Evolutionary conservation across 371 early-diverging fungal species (phyloP).

Genomic region (Batkoa obscura): DNA sequence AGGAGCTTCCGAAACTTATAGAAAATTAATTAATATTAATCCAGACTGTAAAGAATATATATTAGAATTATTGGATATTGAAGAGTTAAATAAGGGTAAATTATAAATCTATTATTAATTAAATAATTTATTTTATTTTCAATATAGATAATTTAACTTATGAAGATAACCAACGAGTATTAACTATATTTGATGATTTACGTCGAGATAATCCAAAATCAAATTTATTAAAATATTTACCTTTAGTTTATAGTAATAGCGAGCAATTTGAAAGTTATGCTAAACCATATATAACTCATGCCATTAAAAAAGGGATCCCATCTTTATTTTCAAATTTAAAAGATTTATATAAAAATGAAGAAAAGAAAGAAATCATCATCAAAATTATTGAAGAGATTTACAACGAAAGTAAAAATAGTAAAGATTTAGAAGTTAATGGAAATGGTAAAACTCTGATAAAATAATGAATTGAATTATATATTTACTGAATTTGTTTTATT

Average conservation of each 20-base stretch:
- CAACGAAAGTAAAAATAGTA: constrained; percentile 6
- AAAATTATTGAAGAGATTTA: constrained; percentile 36
- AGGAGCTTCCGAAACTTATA: constrained; percentile 56
- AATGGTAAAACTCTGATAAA: no score
- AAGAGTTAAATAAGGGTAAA: constrained; percentile 14
- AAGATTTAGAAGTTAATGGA: no score
- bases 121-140: not conserved
- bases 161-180: constrained; percentile 15
- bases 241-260: constrained; percentile 19
- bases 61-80: constrained; percentile 32
- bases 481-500: not conserved
- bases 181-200: constrained; percentile 34
- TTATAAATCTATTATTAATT: not conserved
- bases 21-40: constrained; percentile 51
- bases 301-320: constrained; percentile 79
- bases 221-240: constrained; percentile 49
- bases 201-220: constrained; percentile 58
- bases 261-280: constrained; percentile 40
- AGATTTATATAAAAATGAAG: constrained; percentile 40
- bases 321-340: constrained; percentile 71
- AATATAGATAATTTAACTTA: constrained; percentile 11
- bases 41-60: constrained; percentile 60
- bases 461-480: no score
- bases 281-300: constrained; percentile 38
- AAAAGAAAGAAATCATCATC: constrained; percentile 44